Evolutionary conservation across 1,139 yeast species (phyloP).

Genomic region (Candida sanyaensis): DNA sequence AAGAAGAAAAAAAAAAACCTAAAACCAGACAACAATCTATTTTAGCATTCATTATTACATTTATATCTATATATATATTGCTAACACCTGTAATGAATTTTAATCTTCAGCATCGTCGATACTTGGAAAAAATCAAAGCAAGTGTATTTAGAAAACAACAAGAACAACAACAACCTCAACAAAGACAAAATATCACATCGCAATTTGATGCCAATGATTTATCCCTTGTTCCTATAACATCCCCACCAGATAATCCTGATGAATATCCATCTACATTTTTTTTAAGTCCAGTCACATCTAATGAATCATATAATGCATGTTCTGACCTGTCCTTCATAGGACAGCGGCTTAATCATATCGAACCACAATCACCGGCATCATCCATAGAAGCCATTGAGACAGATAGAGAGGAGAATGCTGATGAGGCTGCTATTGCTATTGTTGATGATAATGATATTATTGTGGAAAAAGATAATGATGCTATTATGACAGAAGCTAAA

Average conservation of each 20-base stretch:
- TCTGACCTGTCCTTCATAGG: constrained; percentile 4
- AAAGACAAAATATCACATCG: too few relatives aligned
- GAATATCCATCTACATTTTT: constrained; percentile 27
- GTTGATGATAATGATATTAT: background rate
- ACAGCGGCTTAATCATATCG: background rate
- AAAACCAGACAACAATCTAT: background rate
- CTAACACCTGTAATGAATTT: constrained; percentile 1
- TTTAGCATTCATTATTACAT: background rate
- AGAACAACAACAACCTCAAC: background rate
- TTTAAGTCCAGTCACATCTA: constrained; percentile 39
- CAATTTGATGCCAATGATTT: constrained; percentile 7
- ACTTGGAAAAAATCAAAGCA: constrained; percentile 3
- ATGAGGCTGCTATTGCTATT: background rate
- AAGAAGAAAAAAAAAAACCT: too few relatives aligned
- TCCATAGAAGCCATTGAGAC: constrained; percentile 1
- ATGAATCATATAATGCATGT: constrained; percentile 23
- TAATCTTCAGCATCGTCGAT: constrained; percentile 3
- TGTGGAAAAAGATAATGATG: background rate
- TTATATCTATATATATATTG: background rate
- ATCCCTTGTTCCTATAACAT: constrained; percentile 15
- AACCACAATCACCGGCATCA: constrained; percentile 12
- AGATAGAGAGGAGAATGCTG: background rate
- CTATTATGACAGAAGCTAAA: background rate
- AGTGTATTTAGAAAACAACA: constrained; percentile 4
- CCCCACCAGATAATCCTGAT: constrained; percentile 15